Conservation (phyloP, 495 filamentous ascomycete species). For the Xylaria curta region DNA sequence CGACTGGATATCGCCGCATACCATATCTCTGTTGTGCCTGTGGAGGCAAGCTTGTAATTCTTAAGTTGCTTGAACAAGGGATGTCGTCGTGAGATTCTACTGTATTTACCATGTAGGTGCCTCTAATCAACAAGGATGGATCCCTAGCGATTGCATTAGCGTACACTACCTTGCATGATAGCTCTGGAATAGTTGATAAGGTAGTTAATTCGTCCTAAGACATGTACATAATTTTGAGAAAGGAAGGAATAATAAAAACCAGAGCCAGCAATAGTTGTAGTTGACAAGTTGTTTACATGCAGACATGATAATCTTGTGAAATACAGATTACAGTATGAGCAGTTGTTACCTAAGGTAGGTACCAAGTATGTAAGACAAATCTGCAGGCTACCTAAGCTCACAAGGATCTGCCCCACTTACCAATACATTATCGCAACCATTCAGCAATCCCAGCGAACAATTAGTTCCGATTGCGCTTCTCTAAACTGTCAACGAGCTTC, state of each 20-base stretch:
- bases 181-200: too few species aligned
- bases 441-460: neutral
- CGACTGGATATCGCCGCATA: conserved; percentile 21
- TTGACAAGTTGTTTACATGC: too few species aligned
- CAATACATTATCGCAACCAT: neutral
- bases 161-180: neutral
- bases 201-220: too few species aligned
- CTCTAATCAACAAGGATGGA: neutral
- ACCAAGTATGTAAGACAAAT: too few species aligned
- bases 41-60: neutral
- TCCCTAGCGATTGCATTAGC: conserved; percentile 7
- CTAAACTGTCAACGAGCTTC: neutral
- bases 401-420: neutral
- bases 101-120: too few species aligned
- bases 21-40: conserved; percentile 19
- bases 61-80: neutral
- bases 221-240: too few species aligned
- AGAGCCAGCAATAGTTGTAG: too few species aligned
- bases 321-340: too few species aligned
- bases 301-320: too few species aligned
- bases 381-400: neutral
- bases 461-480: neutral
- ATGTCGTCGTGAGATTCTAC: neutral
- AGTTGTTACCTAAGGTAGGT: too few species aligned
- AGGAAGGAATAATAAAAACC: too few species aligned